phyloP scores from a whole-genome alignment of 2,329 filamentous ascomycete species.

The Helotiales sp. region DNA sequence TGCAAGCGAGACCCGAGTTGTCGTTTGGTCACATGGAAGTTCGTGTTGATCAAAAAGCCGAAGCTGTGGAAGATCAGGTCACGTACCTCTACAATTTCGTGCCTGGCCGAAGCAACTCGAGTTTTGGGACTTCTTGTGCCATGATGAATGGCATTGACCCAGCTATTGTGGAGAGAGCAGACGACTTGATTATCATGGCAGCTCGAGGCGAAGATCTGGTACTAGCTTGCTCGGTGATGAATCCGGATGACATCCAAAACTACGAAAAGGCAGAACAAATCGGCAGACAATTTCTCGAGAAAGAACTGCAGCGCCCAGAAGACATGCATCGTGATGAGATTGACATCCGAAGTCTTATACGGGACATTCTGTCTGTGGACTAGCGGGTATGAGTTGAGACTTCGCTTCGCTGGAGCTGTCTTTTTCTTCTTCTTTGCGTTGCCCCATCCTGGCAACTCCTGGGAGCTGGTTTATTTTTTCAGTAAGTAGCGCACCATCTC shows the following conservation, averaged over 20 bases:
- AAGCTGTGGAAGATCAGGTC: conserved; percentile 63
- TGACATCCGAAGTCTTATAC: conserved; percentile 39
- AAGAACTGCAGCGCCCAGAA: conserved; percentile 37
- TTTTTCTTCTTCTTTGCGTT: too few relatives aligned
- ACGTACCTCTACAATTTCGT: conserved; percentile 76
- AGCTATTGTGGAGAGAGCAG: conserved; percentile 75
- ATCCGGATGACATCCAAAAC: conserved; percentile 64
- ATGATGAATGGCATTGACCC: conserved; percentile 81
- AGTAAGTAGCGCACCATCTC: neutral
- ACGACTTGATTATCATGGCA: conserved; percentile 71
- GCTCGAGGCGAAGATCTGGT: conserved; percentile 78
- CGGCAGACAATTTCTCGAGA: conserved; percentile 62
- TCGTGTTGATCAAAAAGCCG: conserved; percentile 57
- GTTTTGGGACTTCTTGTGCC: conserved; percentile 86
- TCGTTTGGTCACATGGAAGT: conserved; percentile 76
- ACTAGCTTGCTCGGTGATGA: conserved; percentile 71
- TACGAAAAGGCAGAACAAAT: conserved; percentile 70
- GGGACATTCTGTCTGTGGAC: conserved; percentile 34
- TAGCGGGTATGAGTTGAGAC: conserved; percentile 19
- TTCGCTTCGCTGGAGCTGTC: conserved; percentile 28
- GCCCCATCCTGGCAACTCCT: neutral
- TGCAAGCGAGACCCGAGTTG: conserved; percentile 57
- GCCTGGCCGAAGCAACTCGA: conserved; percentile 73
- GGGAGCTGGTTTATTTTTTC: conserved; percentile 8
- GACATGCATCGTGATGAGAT: conserved; percentile 23